A percentile compares a stretch with the other conserved stretches of the same genome.
phyloP scores from a whole-genome alignment of 78 protist genomes.

The Dictyostelium purpureum region DNA sequence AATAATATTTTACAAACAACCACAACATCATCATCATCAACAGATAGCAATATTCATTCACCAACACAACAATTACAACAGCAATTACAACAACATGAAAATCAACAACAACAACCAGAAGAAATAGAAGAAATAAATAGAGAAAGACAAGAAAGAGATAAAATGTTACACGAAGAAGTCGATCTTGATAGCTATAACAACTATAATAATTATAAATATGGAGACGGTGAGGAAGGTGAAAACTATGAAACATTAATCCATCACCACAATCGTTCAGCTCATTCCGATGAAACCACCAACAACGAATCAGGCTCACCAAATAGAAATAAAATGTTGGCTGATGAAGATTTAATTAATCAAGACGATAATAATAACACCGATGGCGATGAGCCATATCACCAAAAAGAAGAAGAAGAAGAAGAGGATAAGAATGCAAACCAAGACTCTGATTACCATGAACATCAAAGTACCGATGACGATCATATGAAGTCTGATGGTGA shows the following conservation, averaged over 20 bases:
- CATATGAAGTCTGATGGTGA: constrained; percentile 7
- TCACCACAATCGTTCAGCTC: not conserved
- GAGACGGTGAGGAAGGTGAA: constrained; percentile 75
- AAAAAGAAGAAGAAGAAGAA: not conserved
- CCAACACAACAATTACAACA: not conserved
- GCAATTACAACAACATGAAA: not conserved
- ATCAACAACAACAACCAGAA: not conserved
- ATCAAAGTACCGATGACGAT: constrained; percentile 66
- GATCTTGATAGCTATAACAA: constrained; percentile 16
- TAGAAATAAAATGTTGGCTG: not conserved
- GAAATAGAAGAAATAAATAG: constrained; percentile 48
- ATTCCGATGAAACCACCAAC: constrained; percentile 6
- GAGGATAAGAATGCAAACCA: not conserved
- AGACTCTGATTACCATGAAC: constrained; percentile 20
- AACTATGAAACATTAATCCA: not conserved
- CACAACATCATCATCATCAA: not conserved
- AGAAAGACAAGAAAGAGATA: constrained; percentile 71
- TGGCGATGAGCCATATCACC: not conserved
- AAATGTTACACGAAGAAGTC: constrained; percentile 57
- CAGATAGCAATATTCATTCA: not conserved
- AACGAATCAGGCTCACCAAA: not conserved
- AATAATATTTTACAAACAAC: not conserved
- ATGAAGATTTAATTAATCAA: not conserved
- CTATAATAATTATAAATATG: constrained; percentile 27
- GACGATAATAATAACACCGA: not conserved